phyloP scores from a whole-genome alignment of 2,329 filamentous ascomycete species.

The Cladosporium sp. region DNA sequence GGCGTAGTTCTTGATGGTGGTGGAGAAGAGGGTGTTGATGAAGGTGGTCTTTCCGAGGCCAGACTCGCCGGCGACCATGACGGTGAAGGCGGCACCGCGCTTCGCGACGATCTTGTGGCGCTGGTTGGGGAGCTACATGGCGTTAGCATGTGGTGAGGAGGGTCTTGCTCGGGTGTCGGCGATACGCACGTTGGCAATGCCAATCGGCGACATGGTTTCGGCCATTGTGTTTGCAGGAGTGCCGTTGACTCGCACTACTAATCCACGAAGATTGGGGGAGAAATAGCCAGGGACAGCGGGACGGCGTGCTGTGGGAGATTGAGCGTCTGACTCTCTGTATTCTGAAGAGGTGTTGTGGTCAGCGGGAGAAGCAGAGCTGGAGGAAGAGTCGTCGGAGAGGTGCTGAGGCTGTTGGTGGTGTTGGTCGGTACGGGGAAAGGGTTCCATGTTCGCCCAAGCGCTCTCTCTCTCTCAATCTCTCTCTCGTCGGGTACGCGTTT shows the following conservation, averaged over 20 bases:
- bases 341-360: background rate
- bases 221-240: slow-evolving; percentile 46
- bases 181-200: slow-evolving; percentile 66
- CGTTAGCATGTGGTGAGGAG: slow-evolving; percentile 3
- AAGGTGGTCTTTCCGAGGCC: slow-evolving; percentile 99
- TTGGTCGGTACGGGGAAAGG: slow-evolving; percentile 11
- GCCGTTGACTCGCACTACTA: background rate
- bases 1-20: slow-evolving; percentile 99
- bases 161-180: background rate
- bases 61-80: slow-evolving; percentile 99
- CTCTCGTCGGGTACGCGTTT: background rate
- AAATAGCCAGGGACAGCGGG: background rate
- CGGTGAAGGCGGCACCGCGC: slow-evolving; percentile 96
- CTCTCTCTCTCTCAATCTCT: background rate
- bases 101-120: slow-evolving; percentile 70
- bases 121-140: slow-evolving; percentile 61
- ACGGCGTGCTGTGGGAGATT: background rate
- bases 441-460: slow-evolving; percentile 12
- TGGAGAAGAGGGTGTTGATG: slow-evolving; percentile 99
- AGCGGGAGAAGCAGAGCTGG: slow-evolving; percentile 1
- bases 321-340: background rate
- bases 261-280: background rate
- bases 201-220: slow-evolving; percentile 64
- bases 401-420: too few species aligned
- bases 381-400: background rate